phyloP scores from a whole-genome alignment of 2,329 filamentous ascomycete genomes.

The Sporothrix euskadiensis region DNA sequence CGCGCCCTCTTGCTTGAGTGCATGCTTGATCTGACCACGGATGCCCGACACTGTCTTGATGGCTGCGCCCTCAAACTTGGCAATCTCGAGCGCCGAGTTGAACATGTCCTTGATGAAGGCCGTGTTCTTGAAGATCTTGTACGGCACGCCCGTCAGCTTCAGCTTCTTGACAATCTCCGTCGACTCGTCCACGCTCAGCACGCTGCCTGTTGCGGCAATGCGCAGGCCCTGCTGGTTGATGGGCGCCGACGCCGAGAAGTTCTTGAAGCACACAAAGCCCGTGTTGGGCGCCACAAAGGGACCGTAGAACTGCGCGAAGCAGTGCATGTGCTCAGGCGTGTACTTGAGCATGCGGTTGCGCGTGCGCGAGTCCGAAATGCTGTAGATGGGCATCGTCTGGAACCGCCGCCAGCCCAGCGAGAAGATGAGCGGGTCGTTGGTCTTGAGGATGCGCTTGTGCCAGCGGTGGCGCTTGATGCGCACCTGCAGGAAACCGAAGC shows the following conservation, averaged over 20 bases:
- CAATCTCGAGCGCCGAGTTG: constrained; percentile 85
- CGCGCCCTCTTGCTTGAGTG: constrained; percentile 90
- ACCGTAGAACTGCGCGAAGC: constrained; percentile 92
- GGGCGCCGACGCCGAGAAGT: constrained; percentile 77
- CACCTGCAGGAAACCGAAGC: constrained; percentile 93
- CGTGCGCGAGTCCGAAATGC: constrained; percentile 88
- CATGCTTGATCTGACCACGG: constrained; percentile 94
- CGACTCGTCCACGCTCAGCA: constrained; percentile 90
- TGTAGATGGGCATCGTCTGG: constrained; percentile 89
- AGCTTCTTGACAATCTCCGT: constrained; percentile 99
- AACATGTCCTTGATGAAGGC: constrained; percentile 99
- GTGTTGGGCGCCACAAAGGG: constrained; percentile 94
- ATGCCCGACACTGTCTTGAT: constrained; percentile 96
- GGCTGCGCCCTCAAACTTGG: constrained; percentile 94
- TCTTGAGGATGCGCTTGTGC: constrained; percentile 99
- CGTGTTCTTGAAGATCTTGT: constrained; percentile 99
- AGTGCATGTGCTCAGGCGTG: constrained; percentile 99
- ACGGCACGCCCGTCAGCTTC: constrained; percentile 70
- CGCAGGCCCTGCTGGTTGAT: constrained; percentile 66
- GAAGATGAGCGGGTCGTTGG: constrained; percentile 95
- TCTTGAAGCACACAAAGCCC: constrained; percentile 91
- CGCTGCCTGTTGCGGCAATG: constrained; percentile 89
- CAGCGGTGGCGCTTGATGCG: constrained; percentile 96
- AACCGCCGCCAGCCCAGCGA: constrained; percentile 95
- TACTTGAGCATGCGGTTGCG: constrained; percentile 98